These are phyloP conservation scores for Ascochyta rabiei DNA, from an alignment of 2,329 filamentous ascomycete genomes.

Conservation along the genomic window DNA sequence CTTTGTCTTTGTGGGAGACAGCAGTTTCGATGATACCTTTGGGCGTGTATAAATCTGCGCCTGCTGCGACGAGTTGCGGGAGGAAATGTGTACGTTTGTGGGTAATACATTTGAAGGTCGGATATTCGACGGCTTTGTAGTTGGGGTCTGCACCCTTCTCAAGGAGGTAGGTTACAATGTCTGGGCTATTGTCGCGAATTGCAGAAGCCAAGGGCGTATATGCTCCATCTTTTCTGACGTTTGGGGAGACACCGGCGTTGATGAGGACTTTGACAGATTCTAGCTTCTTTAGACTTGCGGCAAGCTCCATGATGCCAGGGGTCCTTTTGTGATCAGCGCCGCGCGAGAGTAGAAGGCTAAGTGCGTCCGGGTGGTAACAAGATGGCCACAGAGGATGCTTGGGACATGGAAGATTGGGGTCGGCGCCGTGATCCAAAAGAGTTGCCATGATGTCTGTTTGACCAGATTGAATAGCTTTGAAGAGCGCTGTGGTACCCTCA, in stretches of 20 bases:
- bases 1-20: slow-evolving; percentile 65
- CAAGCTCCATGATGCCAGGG: slow-evolving; percentile 69
- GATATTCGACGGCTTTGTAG: slow-evolving; percentile 65
- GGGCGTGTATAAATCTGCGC: slow-evolving; percentile 63
- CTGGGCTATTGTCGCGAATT: slow-evolving; percentile 68
- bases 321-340: slow-evolving; percentile 66
- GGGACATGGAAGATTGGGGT: slow-evolving; percentile 70
- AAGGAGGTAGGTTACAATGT: slow-evolving; percentile 67
- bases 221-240: slow-evolving; percentile 67
- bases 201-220: slow-evolving; percentile 71
- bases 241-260: slow-evolving; percentile 63
- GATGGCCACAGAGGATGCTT: slow-evolving; percentile 72
- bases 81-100: slow-evolving; percentile 67
- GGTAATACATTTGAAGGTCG: slow-evolving; percentile 70
- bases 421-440: slow-evolving; percentile 64
- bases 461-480: slow-evolving; percentile 63
- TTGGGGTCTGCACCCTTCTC: slow-evolving; percentile 59
- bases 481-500: slow-evolving; percentile 67
- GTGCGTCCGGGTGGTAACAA: slow-evolving; percentile 62
- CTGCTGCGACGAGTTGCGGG: slow-evolving; percentile 62
- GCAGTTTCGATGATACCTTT: slow-evolving; percentile 71
- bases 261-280: slow-evolving; percentile 65
- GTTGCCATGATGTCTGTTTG: slow-evolving; percentile 62
- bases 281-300: slow-evolving; percentile 66
- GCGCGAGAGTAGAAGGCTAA: slow-evolving; percentile 64